Percentiles rank a stretch among this genome's conserved stretches.
Evolutionary conservation across 345 rosid genomes (phyloP).

Genomic region (Hibiscus trionum): DNA sequence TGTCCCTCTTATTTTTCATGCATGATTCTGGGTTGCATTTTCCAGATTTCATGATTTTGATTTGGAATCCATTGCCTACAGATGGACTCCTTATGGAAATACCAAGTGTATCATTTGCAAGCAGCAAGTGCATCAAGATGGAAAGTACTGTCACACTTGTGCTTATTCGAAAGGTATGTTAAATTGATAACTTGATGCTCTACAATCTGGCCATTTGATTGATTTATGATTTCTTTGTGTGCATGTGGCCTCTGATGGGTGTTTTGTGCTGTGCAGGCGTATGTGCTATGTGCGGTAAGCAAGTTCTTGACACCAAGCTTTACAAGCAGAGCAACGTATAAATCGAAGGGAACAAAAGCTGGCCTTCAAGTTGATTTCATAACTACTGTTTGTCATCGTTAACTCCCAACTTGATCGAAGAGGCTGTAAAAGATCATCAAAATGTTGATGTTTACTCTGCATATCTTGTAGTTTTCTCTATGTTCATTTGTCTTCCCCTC

Average conservation of each 20-base stretch:
- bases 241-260: neutral
- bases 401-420: neutral
- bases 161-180: slow-evolving; percentile 83
- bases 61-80: slow-evolving; percentile 21
- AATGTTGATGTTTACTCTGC: neutral
- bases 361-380: neutral
- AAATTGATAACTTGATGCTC: neutral
- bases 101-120: slow-evolving; percentile 93
- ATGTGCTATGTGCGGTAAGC: slow-evolving; percentile 99
- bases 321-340: slow-evolving; percentile 95
- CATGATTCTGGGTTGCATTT: neutral
- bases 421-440: slow-evolving; percentile 5
- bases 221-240: neutral
- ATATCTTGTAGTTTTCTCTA: neutral
- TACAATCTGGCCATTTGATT: neutral
- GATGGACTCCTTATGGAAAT: slow-evolving; percentile 90
- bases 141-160: slow-evolving; percentile 94
- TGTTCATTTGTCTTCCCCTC: neutral
- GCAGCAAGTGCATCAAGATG: slow-evolving; percentile 98
- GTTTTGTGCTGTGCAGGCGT: slow-evolving; percentile 47
- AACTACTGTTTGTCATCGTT: neutral
- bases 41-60: neutral
- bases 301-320: slow-evolving; percentile 92
- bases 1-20: neutral
- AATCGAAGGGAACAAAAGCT: neutral